A percentile compares a stretch with the other conserved stretches of the same genome.
These are phyloP conservation scores for Ophiostoma ips DNA, from an alignment of 2,329 filamentous ascomycete species.

Conservation along the genomic window DNA sequence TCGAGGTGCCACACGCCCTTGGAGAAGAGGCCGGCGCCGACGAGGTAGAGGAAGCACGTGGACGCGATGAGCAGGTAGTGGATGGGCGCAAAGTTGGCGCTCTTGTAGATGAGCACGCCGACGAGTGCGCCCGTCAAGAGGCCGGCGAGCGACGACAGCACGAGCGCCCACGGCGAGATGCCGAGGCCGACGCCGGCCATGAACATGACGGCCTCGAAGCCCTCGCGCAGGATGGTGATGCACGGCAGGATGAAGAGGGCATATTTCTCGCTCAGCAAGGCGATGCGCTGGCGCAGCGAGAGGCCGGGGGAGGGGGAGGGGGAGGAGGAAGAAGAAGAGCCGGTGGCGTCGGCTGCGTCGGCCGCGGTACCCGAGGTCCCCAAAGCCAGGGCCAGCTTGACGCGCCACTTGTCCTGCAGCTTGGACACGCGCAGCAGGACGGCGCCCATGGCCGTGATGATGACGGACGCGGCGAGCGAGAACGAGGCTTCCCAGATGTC, in stretches of 20 bases:
- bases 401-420: constrained; percentile 62
- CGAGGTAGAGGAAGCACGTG: constrained; percentile 72
- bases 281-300: constrained; percentile 34
- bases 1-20: constrained; percentile 64
- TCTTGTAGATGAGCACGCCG: constrained; percentile 57
- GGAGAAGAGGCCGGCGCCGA: constrained; percentile 71
- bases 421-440: constrained; percentile 63
- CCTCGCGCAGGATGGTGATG: constrained; percentile 63
- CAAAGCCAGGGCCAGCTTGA: constrained; percentile 44
- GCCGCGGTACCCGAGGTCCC: background rate
- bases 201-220: constrained; percentile 67
- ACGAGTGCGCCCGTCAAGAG: constrained; percentile 46
- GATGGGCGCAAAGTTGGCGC: constrained; percentile 11
- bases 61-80: constrained; percentile 58
- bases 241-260: constrained; percentile 67
- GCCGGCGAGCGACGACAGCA: constrained; percentile 54
- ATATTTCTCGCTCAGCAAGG: constrained; percentile 54
- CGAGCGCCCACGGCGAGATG: constrained; percentile 53
- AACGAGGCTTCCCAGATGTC: constrained; percentile 64
- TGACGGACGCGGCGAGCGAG: constrained; percentile 49
- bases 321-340: too few species aligned
- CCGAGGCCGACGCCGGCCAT: constrained; percentile 61
- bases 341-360: background rate
- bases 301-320: background rate
- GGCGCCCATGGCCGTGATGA: constrained; percentile 60